These are phyloP conservation scores for Dinochytrium kinnereticum DNA, from an alignment of 371 early-diverging fungal genomes.

Conservation along the genomic window DNA sequence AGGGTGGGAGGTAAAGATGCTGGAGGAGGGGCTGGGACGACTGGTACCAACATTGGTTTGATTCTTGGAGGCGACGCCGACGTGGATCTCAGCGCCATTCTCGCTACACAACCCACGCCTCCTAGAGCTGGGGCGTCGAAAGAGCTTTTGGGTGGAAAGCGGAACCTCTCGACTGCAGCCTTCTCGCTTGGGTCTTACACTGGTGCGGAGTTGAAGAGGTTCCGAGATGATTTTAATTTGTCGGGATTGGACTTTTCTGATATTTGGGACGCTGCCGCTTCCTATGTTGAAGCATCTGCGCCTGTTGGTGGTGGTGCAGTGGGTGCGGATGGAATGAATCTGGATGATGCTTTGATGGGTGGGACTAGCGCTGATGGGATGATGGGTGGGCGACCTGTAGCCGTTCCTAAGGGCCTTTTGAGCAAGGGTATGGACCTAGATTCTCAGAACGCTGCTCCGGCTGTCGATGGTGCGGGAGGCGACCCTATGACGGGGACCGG, in stretches of 20 bases:
- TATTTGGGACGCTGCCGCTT: conserved; percentile 24
- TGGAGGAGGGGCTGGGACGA: not conserved
- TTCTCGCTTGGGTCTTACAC: conserved; percentile 48
- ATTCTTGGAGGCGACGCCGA: conserved; percentile 10
- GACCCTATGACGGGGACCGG: not conserved
- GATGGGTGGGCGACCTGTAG: not conserved
- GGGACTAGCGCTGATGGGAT: not conserved
- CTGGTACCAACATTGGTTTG: not conserved
- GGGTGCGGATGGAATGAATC: not conserved
- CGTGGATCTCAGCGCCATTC: conserved; percentile 36
- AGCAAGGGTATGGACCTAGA: conserved; percentile 5
- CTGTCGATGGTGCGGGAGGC: not conserved
- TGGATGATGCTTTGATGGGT: not conserved
- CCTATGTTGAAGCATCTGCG: not conserved
- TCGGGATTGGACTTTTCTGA: conserved; percentile 41
- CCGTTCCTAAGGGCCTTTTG: not conserved
- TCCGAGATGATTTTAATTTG: conserved; percentile 40
- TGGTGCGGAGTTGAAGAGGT: conserved; percentile 41
- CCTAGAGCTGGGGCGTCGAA: conserved; percentile 5
- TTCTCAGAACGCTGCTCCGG: not conserved
- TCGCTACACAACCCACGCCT: conserved; percentile 27
- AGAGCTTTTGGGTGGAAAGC: conserved; percentile 28
- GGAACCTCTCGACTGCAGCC: conserved; percentile 40
- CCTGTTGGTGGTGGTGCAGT: not conserved
- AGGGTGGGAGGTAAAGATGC: not conserved